Evolutionary conservation across 495 filamentous ascomycete species (phyloP), one percentile per base, ranked within the genome.

Genomic region (Talaromyces trachyspermus): DNA sequence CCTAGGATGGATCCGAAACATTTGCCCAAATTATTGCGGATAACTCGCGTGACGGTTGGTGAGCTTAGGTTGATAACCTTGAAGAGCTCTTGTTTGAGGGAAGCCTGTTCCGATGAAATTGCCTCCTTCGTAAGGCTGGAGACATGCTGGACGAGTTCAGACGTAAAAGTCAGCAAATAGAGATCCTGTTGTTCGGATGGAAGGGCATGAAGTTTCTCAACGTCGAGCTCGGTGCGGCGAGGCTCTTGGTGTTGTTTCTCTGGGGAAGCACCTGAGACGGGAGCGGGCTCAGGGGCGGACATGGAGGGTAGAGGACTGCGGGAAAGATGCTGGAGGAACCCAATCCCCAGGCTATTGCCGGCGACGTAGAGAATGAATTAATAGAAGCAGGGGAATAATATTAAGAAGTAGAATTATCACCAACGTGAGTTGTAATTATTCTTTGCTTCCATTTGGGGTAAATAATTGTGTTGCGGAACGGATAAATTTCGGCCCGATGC

Each of bases 181-280:
- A 97, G 80, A 55, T 95, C 89, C 64, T 97, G 94, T 59, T 99
- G 91, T 70, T 97, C 92, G 24, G 88, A 85, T 48, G 91, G 85
- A 45, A 97, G 81, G 39, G 86, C 78, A 65, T 95, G 84, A 41
- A 99, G 81, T 67, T 92, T 95, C 43, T 79, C 62, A 54, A 95
- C 62, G 60, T 99, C 89, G 59, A 99, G 83, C 70, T 92, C 80
- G 36, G 65, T 56, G 54, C 57, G 62, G 45, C 54, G 63, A 43
- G 59, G 51, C 53, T 57, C 65, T 61, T 63, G 65, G 55, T 64
- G 59, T n/a, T n/a, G n/a, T 26, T 38, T 39, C 25, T 41, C 37
- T 44, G 63, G 47, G 35, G 59, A 9, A 27, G 56, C 26, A 25
- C 57, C 53, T 49, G 59, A 47, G 44, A 58, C 52, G 29, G 57